Evolutionary conservation across 306 rosid genomes (phyloP), one percentile per base, ranked within the genome.

Genomic region (Quercus berberidifolia): DNA sequence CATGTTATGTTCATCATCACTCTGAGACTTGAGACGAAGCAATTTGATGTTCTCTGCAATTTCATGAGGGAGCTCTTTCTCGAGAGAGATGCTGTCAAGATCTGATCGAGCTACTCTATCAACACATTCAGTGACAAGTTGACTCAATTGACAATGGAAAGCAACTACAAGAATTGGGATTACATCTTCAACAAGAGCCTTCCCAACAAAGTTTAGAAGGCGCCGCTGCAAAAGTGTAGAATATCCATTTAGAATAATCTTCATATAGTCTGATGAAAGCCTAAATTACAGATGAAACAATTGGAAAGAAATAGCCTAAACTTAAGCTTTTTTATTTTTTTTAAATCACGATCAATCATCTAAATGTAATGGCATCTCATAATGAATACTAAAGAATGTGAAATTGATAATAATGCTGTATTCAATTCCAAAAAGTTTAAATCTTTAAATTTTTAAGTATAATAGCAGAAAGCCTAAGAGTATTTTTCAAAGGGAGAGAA

Each of bases 171-270:
- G 93, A 81, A 96, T 90, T 15, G 93, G 92, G 55, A 96, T 82
- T 63, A 93, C 88, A 55, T 93, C 99, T 87, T 96, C 98, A 69
- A 89, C 97, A 72, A 86, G 73, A 43, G 98, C 97, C 87, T 91
- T 96, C 81, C 87, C 99, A 3, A 93, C 88, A 71, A 91, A 93
- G 83, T 90, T 88, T 55, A 85, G 79, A 73, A 96, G 98, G 35
- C 86, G 92, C 31, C 96, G 87, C 99, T 96, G 85, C 90, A 91
- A 75, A 58, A 4, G 31, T 74, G 73, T 6, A 65, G 33, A n/a
- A 38, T 57, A 81, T 51, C 26, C 54, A 51, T 76, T 85, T 28
- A 69, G 51, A 69, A 38, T 25, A 74, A 20, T 55, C n/a, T 55
- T 41, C 55, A 31, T 67, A 33, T 35, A 58, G 3, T 57, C 56